phyloP scores from a whole-genome alignment of 208 protist species.

The Trypanosoma conorhini region DNA sequence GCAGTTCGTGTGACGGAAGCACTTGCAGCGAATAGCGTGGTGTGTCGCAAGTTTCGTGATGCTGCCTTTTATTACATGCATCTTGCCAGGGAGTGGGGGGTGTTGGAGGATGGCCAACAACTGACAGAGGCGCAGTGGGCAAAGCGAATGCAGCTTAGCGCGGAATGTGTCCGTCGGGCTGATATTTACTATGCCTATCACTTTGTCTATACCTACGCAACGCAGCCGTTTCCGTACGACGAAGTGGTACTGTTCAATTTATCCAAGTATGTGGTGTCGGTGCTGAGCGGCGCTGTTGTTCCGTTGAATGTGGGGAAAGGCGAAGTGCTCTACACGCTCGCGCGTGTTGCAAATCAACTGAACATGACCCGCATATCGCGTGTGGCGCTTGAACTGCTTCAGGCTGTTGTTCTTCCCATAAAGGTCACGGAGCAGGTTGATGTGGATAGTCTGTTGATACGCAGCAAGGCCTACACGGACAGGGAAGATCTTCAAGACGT shows the following conservation, averaged over 20 bases:
- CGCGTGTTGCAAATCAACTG: slow-evolving; percentile 76
- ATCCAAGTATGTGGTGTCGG: slow-evolving; percentile 77
- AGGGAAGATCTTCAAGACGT: slow-evolving; percentile 90
- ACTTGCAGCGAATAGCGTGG: slow-evolving; percentile 92
- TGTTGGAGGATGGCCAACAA: slow-evolving; percentile 66
- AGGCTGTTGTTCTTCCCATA: slow-evolving; percentile 78
- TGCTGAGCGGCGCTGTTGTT: slow-evolving; percentile 52
- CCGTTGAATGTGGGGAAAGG: slow-evolving; percentile 91
- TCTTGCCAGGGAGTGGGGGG: slow-evolving; percentile 80
- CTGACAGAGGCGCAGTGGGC: slow-evolving; percentile 57
- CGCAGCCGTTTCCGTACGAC: slow-evolving; percentile 89
- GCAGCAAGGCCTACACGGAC: slow-evolving; percentile 86
- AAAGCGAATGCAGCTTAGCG: slow-evolving; percentile 69
- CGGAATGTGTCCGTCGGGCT: slow-evolving; percentile 74
- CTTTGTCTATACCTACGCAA: slow-evolving; percentile 83
- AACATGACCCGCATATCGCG: slow-evolving; percentile 93
- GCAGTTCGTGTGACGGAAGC: slow-evolving; percentile 93
- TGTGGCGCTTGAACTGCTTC: slow-evolving; percentile 87
- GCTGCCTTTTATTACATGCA: slow-evolving; percentile 94
- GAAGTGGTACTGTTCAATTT: slow-evolving; percentile 89
- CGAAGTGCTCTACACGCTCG: slow-evolving; percentile 87
- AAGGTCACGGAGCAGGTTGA: slow-evolving; percentile 91
- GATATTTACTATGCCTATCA: slow-evolving; percentile 95
- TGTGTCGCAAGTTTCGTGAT: slow-evolving; percentile 87
- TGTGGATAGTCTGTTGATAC: slow-evolving; percentile 86